phyloP scores from a whole-genome alignment of 306 rosid genomes.

The Lupinus albus region DNA sequence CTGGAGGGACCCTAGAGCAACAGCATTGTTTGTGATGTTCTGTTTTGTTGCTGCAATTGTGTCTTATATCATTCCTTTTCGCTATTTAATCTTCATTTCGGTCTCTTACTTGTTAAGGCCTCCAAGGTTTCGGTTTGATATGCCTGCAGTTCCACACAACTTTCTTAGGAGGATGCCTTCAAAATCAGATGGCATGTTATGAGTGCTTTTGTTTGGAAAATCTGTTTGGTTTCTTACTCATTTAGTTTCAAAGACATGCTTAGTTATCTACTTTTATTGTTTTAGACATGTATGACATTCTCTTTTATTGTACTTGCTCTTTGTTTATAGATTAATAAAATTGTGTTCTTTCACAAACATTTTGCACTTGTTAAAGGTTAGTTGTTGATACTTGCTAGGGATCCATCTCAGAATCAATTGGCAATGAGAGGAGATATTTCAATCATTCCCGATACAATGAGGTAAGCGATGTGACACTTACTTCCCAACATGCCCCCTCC shows the following conservation, averaged over 20 bases:
- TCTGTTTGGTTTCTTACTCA: neutral
- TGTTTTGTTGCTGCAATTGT: constrained; percentile 40
- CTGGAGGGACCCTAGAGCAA: constrained; percentile 53
- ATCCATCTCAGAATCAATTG: no score
- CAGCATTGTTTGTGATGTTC: constrained; percentile 41
- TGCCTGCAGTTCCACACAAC: constrained; percentile 44
- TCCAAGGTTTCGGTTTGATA: constrained; percentile 31
- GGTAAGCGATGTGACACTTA: no score
- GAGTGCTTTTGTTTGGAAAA: neutral
- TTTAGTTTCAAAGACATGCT: neutral
- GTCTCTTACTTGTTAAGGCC: constrained; percentile 45
- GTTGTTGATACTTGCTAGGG: no score
- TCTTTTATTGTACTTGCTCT: neutral
- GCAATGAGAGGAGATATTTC: no score
- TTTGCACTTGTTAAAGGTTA: neutral
- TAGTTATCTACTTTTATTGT: constrained; percentile 1
- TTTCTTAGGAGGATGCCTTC: constrained; percentile 56
- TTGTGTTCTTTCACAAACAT: neutral
- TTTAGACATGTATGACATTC: no score
- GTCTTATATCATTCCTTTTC: constrained; percentile 27
- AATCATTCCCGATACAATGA: no score
- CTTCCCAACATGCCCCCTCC: no score
- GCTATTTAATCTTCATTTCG: neutral
- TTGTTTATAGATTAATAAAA: neutral
- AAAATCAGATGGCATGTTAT: constrained; percentile 45